Base-by-base conservation (phyloP, 2,329 filamentous ascomycete species). In the Stagonosporopsis vannaccii region DNA sequence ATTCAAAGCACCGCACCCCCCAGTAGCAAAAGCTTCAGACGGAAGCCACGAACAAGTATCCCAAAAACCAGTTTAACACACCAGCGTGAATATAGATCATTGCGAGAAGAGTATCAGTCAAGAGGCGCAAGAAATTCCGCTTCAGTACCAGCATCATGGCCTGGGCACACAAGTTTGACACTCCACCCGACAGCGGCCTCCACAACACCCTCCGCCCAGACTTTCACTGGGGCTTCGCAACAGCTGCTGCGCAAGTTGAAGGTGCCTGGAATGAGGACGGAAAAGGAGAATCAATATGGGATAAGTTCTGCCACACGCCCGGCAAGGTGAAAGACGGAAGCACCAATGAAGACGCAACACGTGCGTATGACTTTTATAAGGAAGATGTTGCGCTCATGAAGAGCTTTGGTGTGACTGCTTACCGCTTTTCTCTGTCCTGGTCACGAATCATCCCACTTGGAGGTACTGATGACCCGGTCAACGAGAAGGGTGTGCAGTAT, bases 161-260 rank as follows among this genome's bases (percentile, higher is more conserved):
- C 32, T 59, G 57, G 57, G 50, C 57, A 41, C 57, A 59, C 30
- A 52, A 32, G 3, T 62, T 62, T 20, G 41, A 51, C 13, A 13
- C 35, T 1, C 35, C 50, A 4, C 50, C 53, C 23, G 60, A 62
- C 26, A 41, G 47, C 5, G 28, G 43, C 12, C 68, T 53, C 7
- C 44, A 51, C 22, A 30, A 43, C 13, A 53, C 63, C 12, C 67
- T 79, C 1, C 74, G 75, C 3, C 54, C 58, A 4, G 70, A 78
- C 56, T 80, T 81, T 46, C 59, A 73, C 42, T 79, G 75, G 75
- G 77, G 77, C 22, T 79, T 72, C 51, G 77, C 77, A 17, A 79
- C 77, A 0, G 76, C 77, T 1, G 76, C 78, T 1, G 78, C 79
- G 56, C 79, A 81, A 55, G 71, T 79, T 3, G 78, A 80, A 64